Base-by-base conservation (phyloP, 164 flowering plant species). In the Aristolochia contorta region DNA sequence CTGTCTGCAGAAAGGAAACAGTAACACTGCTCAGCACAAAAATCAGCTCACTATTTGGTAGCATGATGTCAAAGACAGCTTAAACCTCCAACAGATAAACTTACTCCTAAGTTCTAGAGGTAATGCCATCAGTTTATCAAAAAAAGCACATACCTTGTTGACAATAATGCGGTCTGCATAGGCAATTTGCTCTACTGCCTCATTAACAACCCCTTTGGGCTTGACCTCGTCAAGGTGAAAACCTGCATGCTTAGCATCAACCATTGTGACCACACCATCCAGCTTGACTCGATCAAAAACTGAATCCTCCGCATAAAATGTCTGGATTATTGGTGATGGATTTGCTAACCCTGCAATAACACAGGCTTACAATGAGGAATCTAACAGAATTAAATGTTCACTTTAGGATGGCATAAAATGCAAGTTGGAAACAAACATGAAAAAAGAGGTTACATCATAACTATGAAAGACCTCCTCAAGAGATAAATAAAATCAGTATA, bases 251-350 rank as follows among this genome's bases (percentile, higher is more conserved):
- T 93, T 93, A 53, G 97, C 91, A 81, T 93, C 99, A 57, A 93
- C 97, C 69, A 93, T 77, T 12, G 99, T 93, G 56, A 93, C 95
- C 66, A 93, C 99, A 62, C 99, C 99, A 74, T 93, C 99, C 65
- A 93, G 72, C 74, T 90, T 93, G 62, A 93, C 99, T 75, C 84
- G 89, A 70, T 90, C 82, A 61, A 88, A 93, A 67, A 93, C 57
- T 59, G 66, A 54, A 69, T 93, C 97, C 72, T 90, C 99, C 0
- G 97, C 92, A 82, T 93, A 93, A 77, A 93, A 93, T 56, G 99
- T 93, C 72, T 88, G 97, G 75, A 93, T 90, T 49, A 93, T 93
- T 20, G 99, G 99, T 16, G 99, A 81, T 52, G 99, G 99, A 72
- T 93, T 93, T 60, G 99, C 99, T 71, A 93, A 76, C 51, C 99